These are phyloP conservation scores for Saturnispora mendoncae DNA, from an alignment of 805 yeast species.

Conservation along the genomic window DNA sequence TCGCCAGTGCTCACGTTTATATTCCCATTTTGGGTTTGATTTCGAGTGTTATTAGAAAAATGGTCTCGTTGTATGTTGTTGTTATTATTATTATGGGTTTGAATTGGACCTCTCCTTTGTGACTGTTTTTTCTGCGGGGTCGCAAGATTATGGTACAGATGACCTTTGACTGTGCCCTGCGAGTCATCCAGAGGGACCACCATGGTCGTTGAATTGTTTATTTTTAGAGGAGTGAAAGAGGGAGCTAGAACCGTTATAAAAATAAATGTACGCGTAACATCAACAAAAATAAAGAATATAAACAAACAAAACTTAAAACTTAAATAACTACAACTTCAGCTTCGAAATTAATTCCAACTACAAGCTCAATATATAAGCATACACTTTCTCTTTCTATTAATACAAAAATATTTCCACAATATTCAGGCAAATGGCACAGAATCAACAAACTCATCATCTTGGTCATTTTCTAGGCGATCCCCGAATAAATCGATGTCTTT, in stretches of 20 bases:
- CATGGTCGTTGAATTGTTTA: too few species aligned
- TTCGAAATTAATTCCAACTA: too few species aligned
- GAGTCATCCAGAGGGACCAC: background rate
- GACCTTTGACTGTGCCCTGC: background rate
- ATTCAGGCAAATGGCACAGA: conserved; percentile 29
- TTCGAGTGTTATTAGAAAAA: too few species aligned
- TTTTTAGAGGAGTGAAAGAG: too few species aligned
- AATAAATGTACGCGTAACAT: background rate
- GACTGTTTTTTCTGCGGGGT: background rate
- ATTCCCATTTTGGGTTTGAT: too few species aligned
- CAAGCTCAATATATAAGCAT: background rate
- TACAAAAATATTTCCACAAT: background rate
- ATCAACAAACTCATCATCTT: conserved; percentile 25
- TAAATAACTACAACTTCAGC: too few species aligned
- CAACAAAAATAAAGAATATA: background rate
- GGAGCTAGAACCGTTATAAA: background rate
- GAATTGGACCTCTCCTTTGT: background rate
- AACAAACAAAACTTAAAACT: background rate
- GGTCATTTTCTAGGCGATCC: background rate
- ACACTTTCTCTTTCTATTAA: background rate
- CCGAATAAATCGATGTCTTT: conserved; percentile 19
- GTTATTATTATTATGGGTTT: background rate
- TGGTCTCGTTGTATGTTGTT: too few species aligned
- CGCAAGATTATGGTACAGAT: conserved; percentile 4
- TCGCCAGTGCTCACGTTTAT: too few species aligned